Evolutionary conservation across 495 filamentous ascomycete genomes (phyloP).

Genomic region (Aspergillus bridgeri): DNA sequence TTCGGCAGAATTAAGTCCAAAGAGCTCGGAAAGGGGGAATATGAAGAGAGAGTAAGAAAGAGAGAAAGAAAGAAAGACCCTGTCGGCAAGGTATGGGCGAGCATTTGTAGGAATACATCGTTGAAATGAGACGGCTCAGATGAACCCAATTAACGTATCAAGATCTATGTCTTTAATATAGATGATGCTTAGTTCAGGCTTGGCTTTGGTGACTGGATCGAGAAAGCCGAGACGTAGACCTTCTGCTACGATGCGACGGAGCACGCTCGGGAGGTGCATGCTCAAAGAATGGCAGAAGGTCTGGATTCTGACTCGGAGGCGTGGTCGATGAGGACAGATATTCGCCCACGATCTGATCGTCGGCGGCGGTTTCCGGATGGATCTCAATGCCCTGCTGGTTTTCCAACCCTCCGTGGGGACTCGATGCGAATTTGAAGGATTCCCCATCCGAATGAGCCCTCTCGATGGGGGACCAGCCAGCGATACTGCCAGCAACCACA

Average conservation of each 20-base stretch:
- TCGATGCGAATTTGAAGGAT: constrained; percentile 44
- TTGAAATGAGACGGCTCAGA: neutral
- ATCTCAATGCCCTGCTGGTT: constrained; percentile 52
- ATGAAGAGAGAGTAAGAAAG: neutral
- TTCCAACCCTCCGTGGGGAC: constrained; percentile 45
- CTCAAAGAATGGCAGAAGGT: constrained; percentile 51
- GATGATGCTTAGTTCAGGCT: neutral
- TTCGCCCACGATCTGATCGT: constrained; percentile 53
- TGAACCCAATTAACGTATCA: neutral
- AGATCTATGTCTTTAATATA: neutral
- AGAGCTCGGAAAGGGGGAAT: neutral
- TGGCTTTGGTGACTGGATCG: constrained; percentile 4
- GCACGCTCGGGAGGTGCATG: constrained; percentile 38
- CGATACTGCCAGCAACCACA: constrained; percentile 81
- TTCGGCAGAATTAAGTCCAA: neutral
- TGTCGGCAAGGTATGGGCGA: neutral
- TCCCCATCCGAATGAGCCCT: constrained; percentile 46
- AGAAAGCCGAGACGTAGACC: constrained; percentile 29
- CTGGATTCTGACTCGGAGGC: constrained; percentile 59
- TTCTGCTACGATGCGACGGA: constrained; percentile 36
- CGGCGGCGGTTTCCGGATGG: constrained; percentile 53
- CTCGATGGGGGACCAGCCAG: constrained; percentile 86
- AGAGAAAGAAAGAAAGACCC: neutral
- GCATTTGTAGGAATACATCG: neutral
- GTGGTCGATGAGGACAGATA: constrained; percentile 36